Conservation (phyloP, 306 rosid genomes). For the Sindora glabra region DNA sequence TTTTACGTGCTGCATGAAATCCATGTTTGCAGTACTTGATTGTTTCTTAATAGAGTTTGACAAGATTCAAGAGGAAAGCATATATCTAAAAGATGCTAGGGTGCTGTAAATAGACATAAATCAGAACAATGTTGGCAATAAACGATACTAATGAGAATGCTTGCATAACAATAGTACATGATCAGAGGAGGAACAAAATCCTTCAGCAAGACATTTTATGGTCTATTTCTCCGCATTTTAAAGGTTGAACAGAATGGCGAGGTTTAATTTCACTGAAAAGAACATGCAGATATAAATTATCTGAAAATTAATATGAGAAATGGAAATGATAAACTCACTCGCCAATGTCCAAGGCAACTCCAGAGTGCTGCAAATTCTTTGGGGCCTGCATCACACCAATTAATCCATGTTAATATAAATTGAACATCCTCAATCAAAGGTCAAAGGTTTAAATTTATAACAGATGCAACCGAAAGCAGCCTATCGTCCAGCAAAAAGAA, state of each 20-base stretch:
- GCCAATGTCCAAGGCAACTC: constrained; percentile 83
- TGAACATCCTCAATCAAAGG: not conserved
- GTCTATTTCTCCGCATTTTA: not conserved
- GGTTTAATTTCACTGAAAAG: not conserved
- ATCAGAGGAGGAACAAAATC: not conserved
- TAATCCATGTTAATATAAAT: constrained; percentile 4
- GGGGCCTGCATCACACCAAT: constrained; percentile 47
- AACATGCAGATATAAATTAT: not conserved
- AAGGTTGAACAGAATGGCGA: not conserved
- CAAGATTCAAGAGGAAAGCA: not conserved
- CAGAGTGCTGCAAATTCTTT: constrained; percentile 70
- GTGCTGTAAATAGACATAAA: not conserved
- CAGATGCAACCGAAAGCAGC: not conserved
- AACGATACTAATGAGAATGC: not conserved
- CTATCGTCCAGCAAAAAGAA: not conserved
- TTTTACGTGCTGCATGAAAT: not conserved
- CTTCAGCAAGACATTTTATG: not conserved
- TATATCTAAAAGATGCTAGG: not conserved
- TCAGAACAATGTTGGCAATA: not conserved
- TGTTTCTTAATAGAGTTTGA: not conserved
- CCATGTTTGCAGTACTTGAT: not conserved
- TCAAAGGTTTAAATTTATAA: not conserved
- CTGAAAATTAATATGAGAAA: not conserved
- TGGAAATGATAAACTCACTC: constrained; percentile 41
- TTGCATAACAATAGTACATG: not conserved